Evolutionary conservation across 495 filamentous ascomycete genomes (phyloP).

Genomic region (Neurospora sp.): DNA sequence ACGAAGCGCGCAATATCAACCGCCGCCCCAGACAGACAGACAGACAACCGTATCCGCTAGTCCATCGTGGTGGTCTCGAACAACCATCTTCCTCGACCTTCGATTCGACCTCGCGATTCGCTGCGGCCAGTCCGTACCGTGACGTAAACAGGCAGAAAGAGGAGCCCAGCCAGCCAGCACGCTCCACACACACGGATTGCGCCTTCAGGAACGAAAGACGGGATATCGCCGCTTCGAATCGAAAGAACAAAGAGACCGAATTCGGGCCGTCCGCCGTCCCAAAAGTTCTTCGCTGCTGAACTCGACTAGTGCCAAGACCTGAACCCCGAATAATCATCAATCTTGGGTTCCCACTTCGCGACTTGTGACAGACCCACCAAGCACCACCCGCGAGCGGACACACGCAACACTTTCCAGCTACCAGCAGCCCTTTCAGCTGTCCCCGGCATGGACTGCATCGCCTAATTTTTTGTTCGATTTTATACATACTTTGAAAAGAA

Average conservation of each 20-base stretch:
- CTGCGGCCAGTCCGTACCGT: neutral
- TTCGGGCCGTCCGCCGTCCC: neutral
- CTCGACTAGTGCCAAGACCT: neutral
- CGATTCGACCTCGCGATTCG: neutral
- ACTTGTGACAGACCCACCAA: neutral
- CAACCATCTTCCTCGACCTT: neutral
- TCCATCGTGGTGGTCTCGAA: neutral
- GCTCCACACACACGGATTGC: neutral
- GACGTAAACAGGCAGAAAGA: neutral
- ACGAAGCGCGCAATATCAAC: neutral
- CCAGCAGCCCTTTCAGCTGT: neutral
- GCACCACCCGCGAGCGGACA: neutral
- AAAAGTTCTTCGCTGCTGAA: neutral
- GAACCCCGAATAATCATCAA: neutral
- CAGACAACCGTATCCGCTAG: neutral
- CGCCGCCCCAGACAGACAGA: neutral
- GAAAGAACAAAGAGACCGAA: neutral
- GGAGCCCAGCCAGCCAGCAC: neutral
- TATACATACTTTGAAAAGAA: neutral
- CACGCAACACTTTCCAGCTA: neutral
- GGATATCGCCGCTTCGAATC: neutral
- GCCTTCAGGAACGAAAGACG: neutral
- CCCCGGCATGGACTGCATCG: neutral
- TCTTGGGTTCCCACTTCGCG: neutral
- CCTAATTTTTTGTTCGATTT: neutral